These are phyloP conservation scores for Solanum piurae DNA, from an alignment of 257 asterid species.

Conservation along the genomic window DNA sequence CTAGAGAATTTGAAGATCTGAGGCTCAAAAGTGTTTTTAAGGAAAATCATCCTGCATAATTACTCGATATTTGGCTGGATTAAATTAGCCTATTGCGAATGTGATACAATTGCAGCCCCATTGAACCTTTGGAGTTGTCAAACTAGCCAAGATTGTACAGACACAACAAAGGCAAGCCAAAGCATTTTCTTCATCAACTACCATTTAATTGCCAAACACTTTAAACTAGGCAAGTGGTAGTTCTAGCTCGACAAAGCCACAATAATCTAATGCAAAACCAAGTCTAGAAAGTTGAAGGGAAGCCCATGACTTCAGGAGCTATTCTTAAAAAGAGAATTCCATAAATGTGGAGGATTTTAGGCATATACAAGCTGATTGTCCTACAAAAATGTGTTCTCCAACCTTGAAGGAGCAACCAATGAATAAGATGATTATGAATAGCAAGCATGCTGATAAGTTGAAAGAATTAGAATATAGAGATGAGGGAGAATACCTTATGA, in stretches of 20 bases:
- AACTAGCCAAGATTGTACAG: not conserved
- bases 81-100: not conserved
- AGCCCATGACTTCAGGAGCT: not conserved
- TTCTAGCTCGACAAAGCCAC: not conserved
- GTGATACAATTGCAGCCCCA: not conserved
- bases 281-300: not conserved
- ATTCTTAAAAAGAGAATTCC: not conserved
- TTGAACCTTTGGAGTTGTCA: not conserved
- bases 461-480: not conserved
- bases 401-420: not conserved
- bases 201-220: not conserved
- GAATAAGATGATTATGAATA: not conserved
- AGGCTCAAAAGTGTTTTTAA: not conserved
- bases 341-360: not conserved
- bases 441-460: not conserved
- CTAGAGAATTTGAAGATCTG: not conserved
- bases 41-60: not conserved
- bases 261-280: not conserved
- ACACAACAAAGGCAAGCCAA: not conserved
- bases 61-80: not conserved
- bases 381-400: not conserved
- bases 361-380: not conserved
- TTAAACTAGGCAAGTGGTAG: not conserved
- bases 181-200: not conserved
- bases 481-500: not conserved